phyloP scores from a whole-genome alignment of 148 eudicot genomes.

The Camellia lanceoleosa region DNA sequence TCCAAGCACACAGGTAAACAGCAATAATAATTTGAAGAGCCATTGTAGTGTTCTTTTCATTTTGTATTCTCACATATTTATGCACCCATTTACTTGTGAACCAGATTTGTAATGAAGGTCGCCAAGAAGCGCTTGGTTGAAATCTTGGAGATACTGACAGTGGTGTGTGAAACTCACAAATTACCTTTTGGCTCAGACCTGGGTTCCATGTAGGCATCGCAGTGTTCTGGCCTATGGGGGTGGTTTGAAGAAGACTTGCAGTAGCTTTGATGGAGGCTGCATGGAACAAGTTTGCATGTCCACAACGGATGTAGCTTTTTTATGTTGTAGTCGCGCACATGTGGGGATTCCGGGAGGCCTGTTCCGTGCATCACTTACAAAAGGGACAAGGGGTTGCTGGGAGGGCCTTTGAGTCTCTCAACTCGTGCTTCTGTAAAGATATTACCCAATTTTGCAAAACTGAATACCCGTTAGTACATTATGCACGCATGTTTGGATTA shows the following conservation, averaged over 20 bases:
- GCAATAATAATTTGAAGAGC: slow-evolving; percentile 1
- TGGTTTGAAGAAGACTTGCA: slow-evolving; percentile 77
- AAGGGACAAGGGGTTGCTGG: slow-evolving; percentile 97
- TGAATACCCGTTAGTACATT: slow-evolving; percentile 91
- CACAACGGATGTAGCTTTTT: slow-evolving; percentile 80
- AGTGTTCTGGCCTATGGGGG: slow-evolving; percentile 82
- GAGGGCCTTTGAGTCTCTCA: slow-evolving; percentile 62
- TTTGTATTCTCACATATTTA: slow-evolving; percentile 7
- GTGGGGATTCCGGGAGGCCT: slow-evolving; percentile 97
- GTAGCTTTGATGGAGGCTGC: slow-evolving; percentile 93
- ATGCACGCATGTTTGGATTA: slow-evolving; percentile 87
- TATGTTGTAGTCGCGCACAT: slow-evolving; percentile 83
- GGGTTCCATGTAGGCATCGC: slow-evolving; percentile 92
- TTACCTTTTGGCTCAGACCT: slow-evolving; percentile 92
- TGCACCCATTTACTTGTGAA: slow-evolving; percentile 18
- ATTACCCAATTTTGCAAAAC: slow-evolving; percentile 66
- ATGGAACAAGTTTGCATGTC: slow-evolving; percentile 96
- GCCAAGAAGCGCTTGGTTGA: slow-evolving; percentile 88
- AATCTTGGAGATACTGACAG: slow-evolving; percentile 75
- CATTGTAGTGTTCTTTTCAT: slow-evolving; percentile 4
- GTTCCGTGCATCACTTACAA: slow-evolving; percentile 90
- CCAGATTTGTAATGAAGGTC: slow-evolving; percentile 91
- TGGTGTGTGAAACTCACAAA: slow-evolving; percentile 78
- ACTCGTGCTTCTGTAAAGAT: slow-evolving; percentile 69
- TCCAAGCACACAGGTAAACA: slow-evolving; percentile 64